Conservation (phyloP, 73 alveolate species). For the Blepharisma japonicum region DNA sequence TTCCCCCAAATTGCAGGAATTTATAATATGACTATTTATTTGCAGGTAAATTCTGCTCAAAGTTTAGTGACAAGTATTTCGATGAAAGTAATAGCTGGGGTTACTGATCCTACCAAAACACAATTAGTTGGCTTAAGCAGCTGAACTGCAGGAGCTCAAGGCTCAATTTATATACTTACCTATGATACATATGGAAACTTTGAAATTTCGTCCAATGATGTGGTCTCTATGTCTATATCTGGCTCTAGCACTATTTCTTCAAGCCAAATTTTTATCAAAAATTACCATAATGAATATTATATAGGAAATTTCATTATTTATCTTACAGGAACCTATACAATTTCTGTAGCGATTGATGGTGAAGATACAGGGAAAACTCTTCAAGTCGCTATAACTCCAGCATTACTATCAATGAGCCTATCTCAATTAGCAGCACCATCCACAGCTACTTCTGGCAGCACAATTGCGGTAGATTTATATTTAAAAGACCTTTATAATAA, state of each 20-base stretch:
- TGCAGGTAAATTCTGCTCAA: neutral
- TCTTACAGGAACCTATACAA: constrained; percentile 5
- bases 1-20: neutral
- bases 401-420: neutral
- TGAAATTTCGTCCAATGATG: neutral
- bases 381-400: neutral
- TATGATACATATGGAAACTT: neutral
- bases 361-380: neutral
- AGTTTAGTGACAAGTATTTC: neutral
- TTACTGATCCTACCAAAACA: neutral
- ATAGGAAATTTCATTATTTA: neutral
- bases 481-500: constrained; percentile 1
- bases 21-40: neutral
- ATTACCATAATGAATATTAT: constrained; percentile 4
- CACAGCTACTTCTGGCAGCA: constrained; percentile 1
- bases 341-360: neutral
- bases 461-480: neutral
- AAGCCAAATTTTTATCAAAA: neutral
- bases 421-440: constrained; percentile 4
- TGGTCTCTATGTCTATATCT: neutral
- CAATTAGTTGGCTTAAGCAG: neutral
- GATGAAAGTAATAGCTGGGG: constrained; percentile 1
- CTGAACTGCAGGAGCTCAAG: neutral
- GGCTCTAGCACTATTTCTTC: neutral
- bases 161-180: neutral